Conservation (phyloP, 805 yeast species). For the Saturnispora dispora region DNA sequence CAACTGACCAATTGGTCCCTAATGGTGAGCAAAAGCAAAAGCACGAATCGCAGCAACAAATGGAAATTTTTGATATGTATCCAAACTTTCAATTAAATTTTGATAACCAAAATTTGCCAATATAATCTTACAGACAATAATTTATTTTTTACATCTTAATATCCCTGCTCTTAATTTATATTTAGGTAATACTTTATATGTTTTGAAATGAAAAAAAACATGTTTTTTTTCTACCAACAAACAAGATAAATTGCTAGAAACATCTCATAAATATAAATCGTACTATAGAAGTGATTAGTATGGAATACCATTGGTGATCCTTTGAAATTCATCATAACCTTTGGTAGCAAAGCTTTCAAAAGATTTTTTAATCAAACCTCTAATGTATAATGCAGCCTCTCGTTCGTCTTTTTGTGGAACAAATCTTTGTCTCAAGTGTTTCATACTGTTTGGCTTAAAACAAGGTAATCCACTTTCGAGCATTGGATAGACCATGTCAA, state of each 20-base stretch:
- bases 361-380: constrained; percentile 66
- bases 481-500: constrained; percentile 87
- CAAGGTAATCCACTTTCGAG: constrained; percentile 92
- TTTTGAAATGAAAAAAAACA: not conserved
- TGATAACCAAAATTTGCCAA: constrained; percentile 2
- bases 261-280: not conserved
- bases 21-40: not conserved
- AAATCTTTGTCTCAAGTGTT: constrained; percentile 67
- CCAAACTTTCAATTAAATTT: constrained; percentile 4
- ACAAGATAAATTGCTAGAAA: too few species aligned
- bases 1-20: not conserved
- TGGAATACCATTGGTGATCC: constrained; percentile 94
- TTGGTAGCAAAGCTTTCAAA: constrained; percentile 84
- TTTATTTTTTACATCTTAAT: not conserved
- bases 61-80: constrained; percentile 7
- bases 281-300: constrained; percentile 35
- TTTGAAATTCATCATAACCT: constrained; percentile 96
- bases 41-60: not conserved
- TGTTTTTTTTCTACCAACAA: not conserved
- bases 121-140: not conserved
- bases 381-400: constrained; percentile 76
- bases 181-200: not conserved
- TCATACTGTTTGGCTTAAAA: constrained; percentile 82
- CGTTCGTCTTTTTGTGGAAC: constrained; percentile 72
- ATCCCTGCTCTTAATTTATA: not conserved